phyloP scores from a whole-genome alignment of 2,329 filamentous ascomycete genomes.

The Rhynchosporium graminicola region DNA sequence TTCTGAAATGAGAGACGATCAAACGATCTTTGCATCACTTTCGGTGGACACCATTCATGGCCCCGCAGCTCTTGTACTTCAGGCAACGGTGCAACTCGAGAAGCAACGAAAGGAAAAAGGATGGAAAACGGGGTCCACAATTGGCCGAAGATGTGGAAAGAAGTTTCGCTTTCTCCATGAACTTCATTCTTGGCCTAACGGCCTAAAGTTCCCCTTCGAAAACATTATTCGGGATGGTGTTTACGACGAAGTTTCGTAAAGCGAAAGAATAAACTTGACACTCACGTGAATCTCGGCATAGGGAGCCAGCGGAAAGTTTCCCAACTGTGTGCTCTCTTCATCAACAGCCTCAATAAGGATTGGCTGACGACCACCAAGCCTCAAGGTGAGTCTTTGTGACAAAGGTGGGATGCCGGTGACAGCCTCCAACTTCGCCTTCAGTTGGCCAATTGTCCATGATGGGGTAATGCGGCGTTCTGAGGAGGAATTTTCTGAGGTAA shows the following conservation, averaged over 20 bases:
- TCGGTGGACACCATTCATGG: slow-evolving; percentile 11
- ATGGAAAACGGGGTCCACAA: background rate
- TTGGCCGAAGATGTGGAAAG: slow-evolving; percentile 9
- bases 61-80: slow-evolving; percentile 15
- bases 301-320: slow-evolving; percentile 65
- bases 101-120: slow-evolving; percentile 14
- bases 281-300: slow-evolving; percentile 82
- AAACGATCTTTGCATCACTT: slow-evolving; percentile 12
- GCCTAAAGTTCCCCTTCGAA: slow-evolving; percentile 5
- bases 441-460: slow-evolving; percentile 81
- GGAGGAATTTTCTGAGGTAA: slow-evolving; percentile 73
- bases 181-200: slow-evolving; percentile 16
- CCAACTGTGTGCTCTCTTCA: slow-evolving; percentile 69
- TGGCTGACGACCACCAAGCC: slow-evolving; percentile 59
- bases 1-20: slow-evolving; percentile 4
- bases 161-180: slow-evolving; percentile 11
- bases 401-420: slow-evolving; percentile 88
- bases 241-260: slow-evolving; percentile 24
- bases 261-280: slow-evolving; percentile 37
- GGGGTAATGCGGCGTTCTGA: slow-evolving; percentile 92
- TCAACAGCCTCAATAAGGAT: slow-evolving; percentile 68
- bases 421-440: slow-evolving; percentile 87
- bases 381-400: slow-evolving; percentile 74
- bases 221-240: background rate
- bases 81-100: slow-evolving; percentile 16